Base-by-base conservation (phyloP, 1,284 basidiomycete species). In the Heterobasidion occidentale region DNA sequence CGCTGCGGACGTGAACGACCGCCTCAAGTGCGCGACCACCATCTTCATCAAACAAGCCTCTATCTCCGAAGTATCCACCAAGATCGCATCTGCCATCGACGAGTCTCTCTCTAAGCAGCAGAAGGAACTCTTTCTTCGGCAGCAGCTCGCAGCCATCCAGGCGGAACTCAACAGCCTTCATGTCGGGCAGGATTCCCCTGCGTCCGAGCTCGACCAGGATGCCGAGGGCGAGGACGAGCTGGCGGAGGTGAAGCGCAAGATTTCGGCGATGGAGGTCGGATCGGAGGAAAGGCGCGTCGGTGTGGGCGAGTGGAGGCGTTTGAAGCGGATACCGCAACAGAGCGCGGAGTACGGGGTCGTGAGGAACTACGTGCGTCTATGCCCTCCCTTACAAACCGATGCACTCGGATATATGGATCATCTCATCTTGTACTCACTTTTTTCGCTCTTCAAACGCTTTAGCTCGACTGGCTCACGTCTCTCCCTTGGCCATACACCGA, bases 81-180 rank as follows among this genome's bases (percentile, higher is more conserved):
- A 88, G 73, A 88, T 91, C 53, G 83, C 86, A 2, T 78, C 79
- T 35, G 83, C 85, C n/a, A 83, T 91, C 12, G 86, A 89, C 60
- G 88, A 90, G 67, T 83, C 81, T 1, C 77, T 90, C 14, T 86
- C 85, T 34, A 89, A 88, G 58, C 88, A 90, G 62, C 88, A 91
- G 70, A 90, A 90, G 63, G 89, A 90, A 59, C 86, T 85, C 65
- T 90, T 89, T 72, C 76, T 91, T 2, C 84, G 88, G 55, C 92
- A 95, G 67, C 93, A 95, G 67, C 82, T 94, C 50, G 86, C 90
- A 35, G 92, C 90, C 9, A 94, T 95, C 62, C 90, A 94, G 64
- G 86, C 90, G 54, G 93, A 96, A 70, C 78, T 95, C 11, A 83
- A 86, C 44, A 75, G 74, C 15, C 74, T 91, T n/a, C 36, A 65